Evolutionary conservation across 202 grass and related monocot genomes (phyloP), one percentile per base, ranked within the genome.

Genomic region (Musa balbisiana): DNA sequence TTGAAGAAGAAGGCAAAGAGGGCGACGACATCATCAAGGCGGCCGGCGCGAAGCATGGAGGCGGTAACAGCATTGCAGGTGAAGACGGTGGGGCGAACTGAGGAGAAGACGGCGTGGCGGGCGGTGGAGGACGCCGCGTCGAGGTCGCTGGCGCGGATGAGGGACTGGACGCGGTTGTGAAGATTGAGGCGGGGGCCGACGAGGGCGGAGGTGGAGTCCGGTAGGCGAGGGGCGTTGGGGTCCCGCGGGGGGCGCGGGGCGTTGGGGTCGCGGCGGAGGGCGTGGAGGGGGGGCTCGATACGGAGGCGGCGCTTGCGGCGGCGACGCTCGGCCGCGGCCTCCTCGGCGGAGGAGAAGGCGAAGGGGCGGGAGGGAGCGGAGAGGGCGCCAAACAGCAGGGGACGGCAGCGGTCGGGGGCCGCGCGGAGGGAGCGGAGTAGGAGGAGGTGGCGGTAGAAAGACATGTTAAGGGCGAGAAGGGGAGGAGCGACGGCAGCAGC

Each of bases 1-100:
- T 80, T 77, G 80, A 89, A 92, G 87, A 89, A 92, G 82, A 92
- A 89, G 0, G 83, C 59, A 55, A 89, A 92, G 76, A 89, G 87
- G 16, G 53, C 26, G 52, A 83, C 75, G 20, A 74, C 73, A 53
- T 85, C 80, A 9, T 92, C 84, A 8, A 79, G 74, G 3, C 82
- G 82, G 3, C 69, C 73, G 22, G 78, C 19, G 11, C 84, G 73
- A 65, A 73, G 78, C 84, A 89, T 89, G 64, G 82, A 82, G 21
- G 80, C 84, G 11, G 55, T 67, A 5, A 87, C 73, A 27, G 87
- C 90, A 51, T 89, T 92, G 84, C 84, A 92, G 73, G 87, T 87
- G 79, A 92, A 92, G 49, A 92, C 84, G 10, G 84, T 92, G 54
- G 90, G 87, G 0, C 84, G 68, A 43, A 88, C 76, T 24, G 78